Conservation (phyloP, 2,329 filamentous ascomycete species). For the Fulvia fulva region DNA sequence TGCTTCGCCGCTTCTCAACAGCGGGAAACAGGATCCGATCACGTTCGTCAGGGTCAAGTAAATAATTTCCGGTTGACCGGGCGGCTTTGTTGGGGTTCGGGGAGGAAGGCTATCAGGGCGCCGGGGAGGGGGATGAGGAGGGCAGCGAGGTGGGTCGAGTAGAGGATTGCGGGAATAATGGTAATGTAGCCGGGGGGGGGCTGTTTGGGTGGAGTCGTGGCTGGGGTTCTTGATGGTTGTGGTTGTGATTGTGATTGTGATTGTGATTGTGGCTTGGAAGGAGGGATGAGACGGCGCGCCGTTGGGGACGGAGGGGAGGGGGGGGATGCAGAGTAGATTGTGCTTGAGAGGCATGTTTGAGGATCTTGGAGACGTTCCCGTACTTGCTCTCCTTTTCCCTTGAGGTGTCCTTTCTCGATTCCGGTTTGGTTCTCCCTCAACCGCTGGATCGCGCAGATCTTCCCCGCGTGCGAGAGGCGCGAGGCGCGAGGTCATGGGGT, state of each 20-base stretch:
- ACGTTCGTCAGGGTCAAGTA: constrained; percentile 38
- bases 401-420: constrained; percentile 51
- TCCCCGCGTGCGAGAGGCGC: constrained; percentile 29
- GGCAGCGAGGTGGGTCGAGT: constrained; percentile 24
- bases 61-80: constrained; percentile 39
- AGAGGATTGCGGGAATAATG: constrained; percentile 38
- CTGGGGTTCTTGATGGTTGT: constrained; percentile 33
- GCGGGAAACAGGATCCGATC: constrained; percentile 36
- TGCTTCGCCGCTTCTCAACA: constrained; percentile 36
- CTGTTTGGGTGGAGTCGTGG: constrained; percentile 28
- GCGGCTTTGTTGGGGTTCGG: constrained; percentile 43
- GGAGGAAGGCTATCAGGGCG: constrained; percentile 31
- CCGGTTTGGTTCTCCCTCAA: constrained; percentile 48
- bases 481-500: constrained; percentile 29
- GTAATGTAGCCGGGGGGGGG: constrained; percentile 52
- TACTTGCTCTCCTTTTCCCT: constrained; percentile 45
- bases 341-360: constrained; percentile 42
- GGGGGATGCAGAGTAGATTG: constrained; percentile 36
- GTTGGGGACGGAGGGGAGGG: constrained; percentile 37
- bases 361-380: constrained; percentile 44
- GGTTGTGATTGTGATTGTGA: too few species aligned
- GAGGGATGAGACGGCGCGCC: constrained; percentile 39
- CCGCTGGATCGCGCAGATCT: constrained; percentile 36
- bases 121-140: constrained; percentile 28
- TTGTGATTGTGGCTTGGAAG: constrained; percentile 34